Percentiles rank a stretch among this genome's conserved stretches.
These are phyloP conservation scores for Orbilia brochopaga DNA, from an alignment of 2,329 filamentous ascomycete species.

Conservation along the genomic window DNA sequence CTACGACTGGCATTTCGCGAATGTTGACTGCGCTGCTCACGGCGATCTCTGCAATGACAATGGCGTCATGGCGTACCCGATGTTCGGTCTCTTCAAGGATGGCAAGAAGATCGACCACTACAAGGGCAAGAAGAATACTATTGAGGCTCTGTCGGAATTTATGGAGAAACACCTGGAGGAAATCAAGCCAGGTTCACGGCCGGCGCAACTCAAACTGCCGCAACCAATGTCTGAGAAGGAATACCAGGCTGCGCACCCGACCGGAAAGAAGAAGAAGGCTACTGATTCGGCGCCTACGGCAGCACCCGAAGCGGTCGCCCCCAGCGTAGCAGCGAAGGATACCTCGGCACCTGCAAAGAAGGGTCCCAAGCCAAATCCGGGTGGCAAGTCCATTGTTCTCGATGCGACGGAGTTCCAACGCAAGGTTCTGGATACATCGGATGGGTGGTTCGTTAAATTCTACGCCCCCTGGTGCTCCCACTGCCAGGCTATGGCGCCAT, in stretches of 20 bases:
- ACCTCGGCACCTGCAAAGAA: slow-evolving; percentile 57
- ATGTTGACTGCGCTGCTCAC: slow-evolving; percentile 82
- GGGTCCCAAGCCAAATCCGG: slow-evolving; percentile 68
- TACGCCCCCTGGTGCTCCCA: slow-evolving; percentile 97
- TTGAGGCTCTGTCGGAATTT: slow-evolving; percentile 70
- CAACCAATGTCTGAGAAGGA: slow-evolving; percentile 66
- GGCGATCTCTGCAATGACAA: slow-evolving; percentile 76
- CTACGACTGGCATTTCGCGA: slow-evolving; percentile 88
- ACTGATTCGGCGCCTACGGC: slow-evolving; percentile 58
- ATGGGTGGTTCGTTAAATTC: slow-evolving; percentile 99
- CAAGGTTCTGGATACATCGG: slow-evolving; percentile 81
- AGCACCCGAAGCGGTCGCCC: slow-evolving; percentile 56
- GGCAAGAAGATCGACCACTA: slow-evolving; percentile 71
- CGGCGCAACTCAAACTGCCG: slow-evolving; percentile 71
- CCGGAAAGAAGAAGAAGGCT: slow-evolving; percentile 56
- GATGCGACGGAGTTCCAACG: slow-evolving; percentile 85
- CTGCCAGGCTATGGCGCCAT: slow-evolving; percentile 89
- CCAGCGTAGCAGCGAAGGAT: slow-evolving; percentile 56
- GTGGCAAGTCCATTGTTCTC: slow-evolving; percentile 75
- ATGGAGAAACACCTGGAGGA: slow-evolving; percentile 79
- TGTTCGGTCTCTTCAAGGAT: slow-evolving; percentile 79
- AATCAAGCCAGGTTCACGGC: slow-evolving; percentile 79
- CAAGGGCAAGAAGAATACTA: slow-evolving; percentile 68
- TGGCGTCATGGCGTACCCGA: slow-evolving; percentile 74
- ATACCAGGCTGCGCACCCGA: slow-evolving; percentile 55